phyloP scores from a whole-genome alignment of 1,284 basidiomycete species.

The Sporisorium exsertum region DNA sequence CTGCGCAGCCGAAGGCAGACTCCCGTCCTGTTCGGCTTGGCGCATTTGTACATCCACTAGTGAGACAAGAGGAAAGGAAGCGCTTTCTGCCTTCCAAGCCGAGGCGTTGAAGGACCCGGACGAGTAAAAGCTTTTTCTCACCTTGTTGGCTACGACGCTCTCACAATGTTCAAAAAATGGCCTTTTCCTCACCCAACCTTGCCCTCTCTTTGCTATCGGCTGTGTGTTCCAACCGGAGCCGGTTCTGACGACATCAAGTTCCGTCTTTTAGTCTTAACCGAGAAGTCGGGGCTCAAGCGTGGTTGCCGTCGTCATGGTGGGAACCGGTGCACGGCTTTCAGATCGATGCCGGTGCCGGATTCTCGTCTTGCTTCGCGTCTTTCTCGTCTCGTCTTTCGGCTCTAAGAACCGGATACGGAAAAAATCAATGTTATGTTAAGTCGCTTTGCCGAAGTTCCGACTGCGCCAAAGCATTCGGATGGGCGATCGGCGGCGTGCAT shows the following conservation, averaged over 20 bases:
- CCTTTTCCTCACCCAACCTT: too few species aligned
- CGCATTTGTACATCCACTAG: background rate
- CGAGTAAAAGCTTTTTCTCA: background rate
- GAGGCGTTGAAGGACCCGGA: background rate
- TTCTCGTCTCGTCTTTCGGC: constrained; percentile 1
- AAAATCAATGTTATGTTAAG: too few species aligned
- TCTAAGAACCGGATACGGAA: too few species aligned
- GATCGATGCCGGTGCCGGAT: background rate
- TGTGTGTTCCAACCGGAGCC: background rate
- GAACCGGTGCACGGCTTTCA: constrained; percentile 1
- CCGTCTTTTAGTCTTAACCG: too few species aligned
- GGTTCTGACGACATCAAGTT: too few species aligned
- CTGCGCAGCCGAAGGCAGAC: background rate
- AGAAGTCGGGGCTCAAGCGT: background rate
- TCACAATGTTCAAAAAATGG: too few species aligned
- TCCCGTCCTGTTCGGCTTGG: background rate
- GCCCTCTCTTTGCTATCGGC: too few species aligned
- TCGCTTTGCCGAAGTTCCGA: background rate
- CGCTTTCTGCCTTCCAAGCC: background rate
- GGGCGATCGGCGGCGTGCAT: background rate
- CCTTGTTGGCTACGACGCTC: background rate
- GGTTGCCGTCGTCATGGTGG: background rate
- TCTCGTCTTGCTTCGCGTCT: background rate
- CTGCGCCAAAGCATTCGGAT: too few species aligned
- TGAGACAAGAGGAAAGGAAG: background rate